Conservation (phyloP, 768 basidiomycete genomes). For the Suillus subluteus region DNA sequence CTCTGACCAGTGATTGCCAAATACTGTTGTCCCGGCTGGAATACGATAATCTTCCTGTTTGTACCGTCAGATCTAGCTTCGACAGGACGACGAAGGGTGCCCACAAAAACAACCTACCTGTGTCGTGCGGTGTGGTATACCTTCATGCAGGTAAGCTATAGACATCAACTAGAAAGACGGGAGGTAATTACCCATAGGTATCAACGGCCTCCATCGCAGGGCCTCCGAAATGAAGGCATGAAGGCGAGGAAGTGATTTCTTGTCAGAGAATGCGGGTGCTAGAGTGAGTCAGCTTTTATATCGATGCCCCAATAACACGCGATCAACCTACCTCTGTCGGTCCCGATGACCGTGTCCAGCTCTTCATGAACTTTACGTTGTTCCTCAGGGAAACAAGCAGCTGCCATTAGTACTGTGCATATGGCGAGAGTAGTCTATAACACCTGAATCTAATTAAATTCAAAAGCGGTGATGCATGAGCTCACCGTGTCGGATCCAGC, state of each 20-base stretch:
- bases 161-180: background rate
- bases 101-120: slow-evolving; percentile 30
- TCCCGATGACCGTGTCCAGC: slow-evolving; percentile 40
- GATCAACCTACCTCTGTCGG: slow-evolving; percentile 31
- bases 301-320: background rate
- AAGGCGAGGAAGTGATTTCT: slow-evolving; percentile 36
- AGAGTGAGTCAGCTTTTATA: background rate
- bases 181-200: slow-evolving; percentile 29
- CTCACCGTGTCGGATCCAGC: slow-evolving; percentile 58
- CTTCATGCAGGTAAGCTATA: slow-evolving; percentile 12
- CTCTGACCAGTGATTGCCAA: slow-evolving; percentile 35
- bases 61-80: background rate
- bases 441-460: background rate
- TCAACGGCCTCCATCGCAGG: slow-evolving; percentile 39
- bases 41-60: slow-evolving; percentile 36
- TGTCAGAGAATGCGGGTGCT: slow-evolving; percentile 43
- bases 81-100: background rate
- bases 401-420: slow-evolving; percentile 38
- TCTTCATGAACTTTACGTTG: slow-evolving; percentile 40
- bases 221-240: slow-evolving; percentile 41
- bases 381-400: slow-evolving; percentile 37
- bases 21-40: slow-evolving; percentile 37
- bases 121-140: slow-evolving; percentile 24
- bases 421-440: slow-evolving; percentile 30
- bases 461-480: background rate